Percentiles rank a stretch among this genome's conserved stretches.
phyloP scores from a whole-genome alignment of 352 stramenopile species.

The Phytophthora megakarya region DNA sequence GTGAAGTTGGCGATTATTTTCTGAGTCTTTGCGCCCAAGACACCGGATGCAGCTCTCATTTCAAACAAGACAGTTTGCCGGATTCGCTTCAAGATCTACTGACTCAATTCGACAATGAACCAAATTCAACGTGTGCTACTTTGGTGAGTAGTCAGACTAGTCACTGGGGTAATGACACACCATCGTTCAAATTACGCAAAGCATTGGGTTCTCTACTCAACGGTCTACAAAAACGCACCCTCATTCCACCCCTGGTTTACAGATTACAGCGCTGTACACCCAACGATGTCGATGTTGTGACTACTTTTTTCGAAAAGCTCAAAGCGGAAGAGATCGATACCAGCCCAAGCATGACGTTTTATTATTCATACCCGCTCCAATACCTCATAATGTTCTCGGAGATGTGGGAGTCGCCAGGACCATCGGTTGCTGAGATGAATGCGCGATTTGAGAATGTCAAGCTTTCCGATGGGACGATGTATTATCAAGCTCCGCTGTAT shows the following conservation, averaged over 20 bases:
- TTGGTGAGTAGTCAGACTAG: slow-evolving; percentile 11
- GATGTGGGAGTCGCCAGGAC: slow-evolving; percentile 38
- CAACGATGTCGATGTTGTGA: slow-evolving; percentile 21
- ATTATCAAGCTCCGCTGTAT: slow-evolving; percentile 34
- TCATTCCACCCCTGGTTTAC: slow-evolving; percentile 36
- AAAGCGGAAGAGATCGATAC: slow-evolving; percentile 4
- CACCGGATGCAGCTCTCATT: slow-evolving; percentile 20
- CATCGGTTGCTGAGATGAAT: neutral
- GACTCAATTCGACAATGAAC: slow-evolving; percentile 21
- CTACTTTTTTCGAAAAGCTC: neutral
- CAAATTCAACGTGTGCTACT: slow-evolving; percentile 25
- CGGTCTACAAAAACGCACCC: slow-evolving; percentile 9
- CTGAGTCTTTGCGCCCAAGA: slow-evolving; percentile 27
- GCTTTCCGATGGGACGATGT: slow-evolving; percentile 18
- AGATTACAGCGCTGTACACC: slow-evolving; percentile 34
- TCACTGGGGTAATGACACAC: neutral
- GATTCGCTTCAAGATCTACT: slow-evolving; percentile 22
- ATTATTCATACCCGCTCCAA: slow-evolving; percentile 38
- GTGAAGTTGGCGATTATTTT: slow-evolving; percentile 37
- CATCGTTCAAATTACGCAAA: slow-evolving; percentile 30
- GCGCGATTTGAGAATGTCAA: slow-evolving; percentile 19
- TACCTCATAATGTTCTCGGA: slow-evolving; percentile 49
- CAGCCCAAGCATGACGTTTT: neutral
- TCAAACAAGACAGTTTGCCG: slow-evolving; percentile 9
- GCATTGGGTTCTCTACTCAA: slow-evolving; percentile 32